phyloP scores from a whole-genome alignment of 768 basidiomycete species.

The Trametes maxima region DNA sequence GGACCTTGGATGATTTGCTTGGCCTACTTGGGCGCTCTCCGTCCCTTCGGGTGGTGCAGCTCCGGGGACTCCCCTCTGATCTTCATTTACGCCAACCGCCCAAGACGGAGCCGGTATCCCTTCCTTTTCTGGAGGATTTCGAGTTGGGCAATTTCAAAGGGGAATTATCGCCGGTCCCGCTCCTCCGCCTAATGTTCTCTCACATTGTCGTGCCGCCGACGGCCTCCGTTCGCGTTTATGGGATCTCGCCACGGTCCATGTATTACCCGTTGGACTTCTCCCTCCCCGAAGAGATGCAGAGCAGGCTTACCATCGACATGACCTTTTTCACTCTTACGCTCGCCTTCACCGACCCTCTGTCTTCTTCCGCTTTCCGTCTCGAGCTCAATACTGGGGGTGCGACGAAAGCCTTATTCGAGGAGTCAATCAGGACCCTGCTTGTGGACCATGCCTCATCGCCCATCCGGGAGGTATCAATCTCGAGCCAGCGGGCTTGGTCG shows the following conservation, averaged over 20 bases:
- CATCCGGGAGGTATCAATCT: background rate
- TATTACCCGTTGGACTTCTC: background rate
- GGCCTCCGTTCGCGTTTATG: background rate
- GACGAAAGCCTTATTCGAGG: background rate
- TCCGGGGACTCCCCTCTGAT: slow-evolving; percentile 11
- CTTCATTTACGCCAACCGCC: background rate
- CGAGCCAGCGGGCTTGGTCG: slow-evolving; percentile 13
- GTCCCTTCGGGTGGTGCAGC: background rate
- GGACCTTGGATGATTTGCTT: slow-evolving; percentile 3
- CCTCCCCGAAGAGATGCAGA: background rate
- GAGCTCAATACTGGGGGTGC: slow-evolving; percentile 15
- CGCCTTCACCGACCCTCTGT: background rate
- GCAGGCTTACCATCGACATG: slow-evolving; percentile 4
- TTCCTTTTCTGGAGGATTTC: background rate
- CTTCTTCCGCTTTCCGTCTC: background rate
- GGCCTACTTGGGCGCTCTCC: background rate
- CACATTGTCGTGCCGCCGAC: background rate
- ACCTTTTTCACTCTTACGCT: slow-evolving; percentile 4
- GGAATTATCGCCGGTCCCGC: background rate
- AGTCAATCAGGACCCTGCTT: background rate
- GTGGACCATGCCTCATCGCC: background rate
- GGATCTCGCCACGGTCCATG: background rate
- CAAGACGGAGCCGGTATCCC: background rate
- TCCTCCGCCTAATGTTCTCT: slow-evolving; percentile 3
- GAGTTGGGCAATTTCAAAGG: slow-evolving; percentile 10